These are phyloP conservation scores for Cladophialophora immunda DNA, from an alignment of 2,329 filamentous ascomycete genomes.

Conservation along the genomic window DNA sequence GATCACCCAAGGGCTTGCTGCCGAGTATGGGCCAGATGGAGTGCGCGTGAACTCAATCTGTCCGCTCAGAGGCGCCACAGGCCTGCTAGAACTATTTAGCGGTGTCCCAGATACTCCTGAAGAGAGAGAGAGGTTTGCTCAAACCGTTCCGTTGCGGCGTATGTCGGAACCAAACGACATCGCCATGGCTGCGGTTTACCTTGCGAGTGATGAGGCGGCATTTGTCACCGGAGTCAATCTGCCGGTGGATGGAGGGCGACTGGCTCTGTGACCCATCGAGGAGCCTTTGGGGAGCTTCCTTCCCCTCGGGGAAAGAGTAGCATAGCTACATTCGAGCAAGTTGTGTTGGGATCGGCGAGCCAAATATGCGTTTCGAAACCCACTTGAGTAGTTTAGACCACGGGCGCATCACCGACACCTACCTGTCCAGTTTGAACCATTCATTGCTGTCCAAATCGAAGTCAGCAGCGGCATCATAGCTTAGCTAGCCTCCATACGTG, in stretches of 20 bases:
- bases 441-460: not conserved
- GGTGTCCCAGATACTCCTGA: slow-evolving; percentile 55
- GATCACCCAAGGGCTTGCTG: slow-evolving; percentile 61
- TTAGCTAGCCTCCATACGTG: not conserved
- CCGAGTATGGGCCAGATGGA: slow-evolving; percentile 75
- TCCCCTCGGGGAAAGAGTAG: not conserved
- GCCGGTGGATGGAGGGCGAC: slow-evolving; percentile 49
- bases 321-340: not conserved
- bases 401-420: not conserved
- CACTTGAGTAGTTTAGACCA: not conserved
- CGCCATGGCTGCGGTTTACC: slow-evolving; percentile 73
- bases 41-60: slow-evolving; percentile 78
- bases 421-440: not conserved
- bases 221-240: slow-evolving; percentile 66
- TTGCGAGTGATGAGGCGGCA: slow-evolving; percentile 74
- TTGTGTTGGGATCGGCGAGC: not conserved
- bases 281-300: not conserved
- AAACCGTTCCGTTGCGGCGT: slow-evolving; percentile 54
- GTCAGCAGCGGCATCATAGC: not conserved
- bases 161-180: slow-evolving; percentile 65
- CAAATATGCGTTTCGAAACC: not conserved
- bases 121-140: slow-evolving; percentile 52
- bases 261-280: slow-evolving; percentile 11
- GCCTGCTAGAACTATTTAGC: slow-evolving; percentile 56
- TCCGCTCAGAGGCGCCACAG: slow-evolving; percentile 70